Base-by-base conservation (phyloP, 2,329 filamentous ascomycete genomes). In the Gnomoniopsis sp. region DNA sequence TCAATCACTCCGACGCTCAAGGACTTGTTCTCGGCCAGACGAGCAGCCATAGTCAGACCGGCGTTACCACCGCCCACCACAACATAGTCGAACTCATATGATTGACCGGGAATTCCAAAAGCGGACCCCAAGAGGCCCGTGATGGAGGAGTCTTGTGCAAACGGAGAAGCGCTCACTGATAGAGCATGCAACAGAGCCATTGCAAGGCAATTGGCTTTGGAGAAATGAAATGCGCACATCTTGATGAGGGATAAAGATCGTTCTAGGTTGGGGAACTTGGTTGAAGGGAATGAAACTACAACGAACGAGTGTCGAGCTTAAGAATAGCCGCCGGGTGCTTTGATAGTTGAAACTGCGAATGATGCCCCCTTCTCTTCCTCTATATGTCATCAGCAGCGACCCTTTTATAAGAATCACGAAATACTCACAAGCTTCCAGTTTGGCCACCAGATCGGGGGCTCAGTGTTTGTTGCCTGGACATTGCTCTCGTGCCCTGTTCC, bases 81-180 rank as follows among this genome's bases (percentile, higher is more conserved):
- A 8, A 60, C 38, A 34, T 60, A 60, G 49, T 58, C 56, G 69
- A 76, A 79, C 6, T 49, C 46, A 19, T 44, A 49, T 11, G 38
- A 36, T 6, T 49, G 26, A 2, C 51, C 56, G 2, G 50, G 46
- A 2, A 58, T 50, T 1, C 56, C 56, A 33, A 57, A 57, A 14
- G 21, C 36, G 6, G 46, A 19, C 15, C 53, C 47, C 17, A 49
- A 30, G 30, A 55, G 53, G 14, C 19, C 44, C 11, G 19, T 48
- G 44, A 21, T 48, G 19, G 44, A 48, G 44, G 44, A 22, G 23
- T 53, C 44, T 21, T 53, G 51, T 14, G 3, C 11, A 6, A 30
- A n/a, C 15, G 51, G 51, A 34, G n/a, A 38, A 34, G 51, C 51
- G 17, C n/a, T 26, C 26, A 47, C 51, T 2, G 17, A 33, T 22